A percentile compares a stretch with the other conserved stretches of the same genome.
Conservation (phyloP, 2,329 filamentous ascomycete species). For the Diplodia scrobiculata region DNA sequence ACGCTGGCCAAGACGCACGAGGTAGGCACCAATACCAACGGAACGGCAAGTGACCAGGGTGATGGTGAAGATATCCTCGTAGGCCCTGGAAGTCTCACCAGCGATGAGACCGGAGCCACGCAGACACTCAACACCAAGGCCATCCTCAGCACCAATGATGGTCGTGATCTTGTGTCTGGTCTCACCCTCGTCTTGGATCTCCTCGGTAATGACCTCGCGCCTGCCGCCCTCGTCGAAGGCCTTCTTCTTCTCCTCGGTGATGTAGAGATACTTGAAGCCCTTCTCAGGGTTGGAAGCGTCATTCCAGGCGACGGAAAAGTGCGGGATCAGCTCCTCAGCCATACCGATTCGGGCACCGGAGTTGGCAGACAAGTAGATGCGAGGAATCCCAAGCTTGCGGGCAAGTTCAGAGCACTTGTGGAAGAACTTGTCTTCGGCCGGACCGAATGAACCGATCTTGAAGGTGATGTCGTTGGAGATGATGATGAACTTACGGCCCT, state of each 20-base stretch:
- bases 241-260: conserved; percentile 82
- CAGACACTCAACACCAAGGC: conserved; percentile 95
- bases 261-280: conserved; percentile 96
- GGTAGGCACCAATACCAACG: conserved; percentile 98
- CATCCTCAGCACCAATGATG: conserved; percentile 89
- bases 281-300: conserved; percentile 75
- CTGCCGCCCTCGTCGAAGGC: conserved; percentile 77
- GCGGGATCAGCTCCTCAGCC: conserved; percentile 92
- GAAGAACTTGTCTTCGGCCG: conserved; percentile 97
- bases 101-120: conserved; percentile 97
- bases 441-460: conserved; percentile 97
- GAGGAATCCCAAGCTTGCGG: conserved; percentile 88
- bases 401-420: conserved; percentile 97
- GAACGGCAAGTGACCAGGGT: conserved; percentile 97
- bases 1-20: conserved; percentile 96
- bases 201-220: conserved; percentile 82
- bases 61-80: conserved; percentile 98
- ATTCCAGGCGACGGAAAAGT: conserved; percentile 98
- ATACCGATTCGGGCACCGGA: conserved; percentile 96
- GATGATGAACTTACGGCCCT: conserved; percentile 88
- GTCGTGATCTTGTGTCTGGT: conserved; percentile 92
- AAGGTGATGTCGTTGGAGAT: conserved; percentile 99
- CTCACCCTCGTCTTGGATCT: conserved; percentile 82
- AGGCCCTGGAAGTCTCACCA: conserved; percentile 92
- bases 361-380: conserved; percentile 97